A percentile compares a stretch with the other conserved stretches of the same genome.
Evolutionary conservation across 2,329 filamentous ascomycete genomes (phyloP).

Genomic region (Nemania serpens): DNA sequence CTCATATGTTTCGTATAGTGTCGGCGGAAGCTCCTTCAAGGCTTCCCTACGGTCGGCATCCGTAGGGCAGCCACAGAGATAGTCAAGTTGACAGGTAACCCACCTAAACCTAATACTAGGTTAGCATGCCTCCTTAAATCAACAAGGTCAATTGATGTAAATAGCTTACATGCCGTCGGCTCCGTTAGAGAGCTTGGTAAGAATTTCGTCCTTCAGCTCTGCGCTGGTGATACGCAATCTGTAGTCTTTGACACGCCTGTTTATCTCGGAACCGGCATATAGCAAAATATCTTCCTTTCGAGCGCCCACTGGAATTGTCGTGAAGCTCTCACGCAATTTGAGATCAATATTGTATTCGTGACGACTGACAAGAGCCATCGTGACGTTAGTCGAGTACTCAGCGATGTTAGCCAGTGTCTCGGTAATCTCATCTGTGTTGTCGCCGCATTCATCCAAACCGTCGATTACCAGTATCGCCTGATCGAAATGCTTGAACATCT

Average conservation of each 20-base stretch:
- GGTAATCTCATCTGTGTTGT: slow-evolving; percentile 15
- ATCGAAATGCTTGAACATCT: slow-evolving; percentile 19
- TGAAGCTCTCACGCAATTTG: slow-evolving; percentile 23
- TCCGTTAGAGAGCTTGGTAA: slow-evolving; percentile 13
- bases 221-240: slow-evolving; percentile 17
- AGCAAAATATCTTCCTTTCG: slow-evolving; percentile 30
- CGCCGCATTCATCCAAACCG: slow-evolving; percentile 31
- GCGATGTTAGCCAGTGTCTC: slow-evolving; percentile 11
- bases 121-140: not conserved
- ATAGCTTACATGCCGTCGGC: slow-evolving; percentile 30
- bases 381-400: slow-evolving; percentile 20
- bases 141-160: not conserved
- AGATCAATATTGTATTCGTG: slow-evolving; percentile 24
- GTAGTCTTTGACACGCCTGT: slow-evolving; percentile 13
- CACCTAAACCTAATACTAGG: slow-evolving; percentile 6
- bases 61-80: slow-evolving; percentile 20
- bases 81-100: slow-evolving; percentile 32
- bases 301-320: slow-evolving; percentile 21
- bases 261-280: slow-evolving; percentile 31
- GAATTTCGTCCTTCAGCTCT: slow-evolving; percentile 26
- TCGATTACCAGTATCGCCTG: slow-evolving; percentile 27
- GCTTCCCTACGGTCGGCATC: slow-evolving; percentile 26
- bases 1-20: slow-evolving; percentile 26
- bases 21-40: slow-evolving; percentile 26
- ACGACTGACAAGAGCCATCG: slow-evolving; percentile 27